These are phyloP conservation scores for Didymella pinodella DNA, from an alignment of 2,329 filamentous ascomycete genomes.

Conservation along the genomic window DNA sequence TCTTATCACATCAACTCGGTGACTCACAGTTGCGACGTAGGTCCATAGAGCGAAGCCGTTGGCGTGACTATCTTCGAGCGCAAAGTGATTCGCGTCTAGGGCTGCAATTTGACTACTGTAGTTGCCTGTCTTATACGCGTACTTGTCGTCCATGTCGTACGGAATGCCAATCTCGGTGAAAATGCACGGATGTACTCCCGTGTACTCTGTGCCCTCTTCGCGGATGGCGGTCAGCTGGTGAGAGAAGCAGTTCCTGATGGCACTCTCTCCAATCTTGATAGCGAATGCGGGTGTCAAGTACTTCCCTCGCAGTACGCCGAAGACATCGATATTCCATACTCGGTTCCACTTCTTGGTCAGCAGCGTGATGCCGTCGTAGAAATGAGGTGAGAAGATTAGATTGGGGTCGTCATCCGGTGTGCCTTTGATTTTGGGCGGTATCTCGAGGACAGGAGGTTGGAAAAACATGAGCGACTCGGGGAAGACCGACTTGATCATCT, in stretches of 20 bases:
- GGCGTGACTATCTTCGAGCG: slow-evolving; percentile 80
- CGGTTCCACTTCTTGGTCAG: slow-evolving; percentile 99
- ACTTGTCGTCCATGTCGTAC: slow-evolving; percentile 97
- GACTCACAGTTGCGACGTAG: slow-evolving; percentile 73
- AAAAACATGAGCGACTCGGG: slow-evolving; percentile 85
- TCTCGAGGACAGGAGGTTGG: slow-evolving; percentile 89
- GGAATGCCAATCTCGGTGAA: slow-evolving; percentile 97
- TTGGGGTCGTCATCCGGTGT: slow-evolving; percentile 87
- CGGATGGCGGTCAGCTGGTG: slow-evolving; percentile 85
- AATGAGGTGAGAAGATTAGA: slow-evolving; percentile 93
- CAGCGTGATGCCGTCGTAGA: slow-evolving; percentile 94
- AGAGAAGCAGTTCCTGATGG: slow-evolving; percentile 90
- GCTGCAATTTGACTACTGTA: slow-evolving; percentile 92
- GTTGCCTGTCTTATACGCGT: slow-evolving; percentile 94
- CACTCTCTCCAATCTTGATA: slow-evolving; percentile 89
- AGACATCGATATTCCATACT: slow-evolving; percentile 94
- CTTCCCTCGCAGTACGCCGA: slow-evolving; percentile 86
- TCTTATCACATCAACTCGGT: no score
- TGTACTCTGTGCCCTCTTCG: slow-evolving; percentile 85
- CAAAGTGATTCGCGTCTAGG: slow-evolving; percentile 96
- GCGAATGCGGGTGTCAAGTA: slow-evolving; percentile 91
- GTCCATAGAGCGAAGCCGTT: slow-evolving; percentile 92
- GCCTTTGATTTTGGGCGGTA: slow-evolving; percentile 86
- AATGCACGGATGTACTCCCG: slow-evolving; percentile 87
- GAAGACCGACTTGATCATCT: slow-evolving; percentile 78